Percentiles rank a stretch among this genome's conserved stretches.
Evolutionary conservation across 2,329 filamentous ascomycete species (phyloP).

Genomic region (Ophiognomonia clavigignenti-juglandacearum): DNA sequence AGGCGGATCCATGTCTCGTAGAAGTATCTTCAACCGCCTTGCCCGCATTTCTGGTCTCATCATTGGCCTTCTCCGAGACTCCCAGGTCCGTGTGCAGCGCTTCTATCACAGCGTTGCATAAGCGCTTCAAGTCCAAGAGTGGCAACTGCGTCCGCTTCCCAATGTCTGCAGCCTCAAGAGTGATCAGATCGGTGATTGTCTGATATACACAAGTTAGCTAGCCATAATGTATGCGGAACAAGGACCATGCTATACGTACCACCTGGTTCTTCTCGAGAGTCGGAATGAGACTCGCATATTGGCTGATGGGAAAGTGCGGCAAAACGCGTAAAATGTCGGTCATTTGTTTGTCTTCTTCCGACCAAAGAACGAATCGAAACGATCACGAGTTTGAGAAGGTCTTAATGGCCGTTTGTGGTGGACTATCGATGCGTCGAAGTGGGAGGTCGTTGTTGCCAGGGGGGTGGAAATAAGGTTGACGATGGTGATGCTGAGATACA

Average conservation of each 20-base stretch:
- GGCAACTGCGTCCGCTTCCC: constrained; percentile 82
- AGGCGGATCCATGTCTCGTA: constrained; percentile 24
- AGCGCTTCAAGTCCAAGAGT: constrained; percentile 70
- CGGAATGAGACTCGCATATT: constrained; percentile 70
- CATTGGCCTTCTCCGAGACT: constrained; percentile 19
- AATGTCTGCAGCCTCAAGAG: constrained; percentile 75
- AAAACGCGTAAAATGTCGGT: constrained; percentile 81
- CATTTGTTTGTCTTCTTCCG: too few relatives aligned
- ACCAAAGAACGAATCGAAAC: too few relatives aligned
- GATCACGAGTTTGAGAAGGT: too few relatives aligned
- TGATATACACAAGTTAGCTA: not conserved
- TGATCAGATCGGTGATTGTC: constrained; percentile 78
- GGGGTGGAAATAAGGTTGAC: too few relatives aligned
- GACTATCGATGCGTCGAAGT: too few relatives aligned
- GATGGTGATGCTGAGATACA: too few relatives aligned
- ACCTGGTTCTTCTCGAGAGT: constrained; percentile 74
- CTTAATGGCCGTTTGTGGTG: too few relatives aligned
- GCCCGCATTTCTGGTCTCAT: constrained; percentile 17
- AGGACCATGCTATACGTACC: constrained; percentile 5
- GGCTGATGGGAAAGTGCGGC: constrained; percentile 68
- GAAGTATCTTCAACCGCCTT: not conserved
- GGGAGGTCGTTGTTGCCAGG: too few relatives aligned
- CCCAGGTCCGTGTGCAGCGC: constrained; percentile 61
- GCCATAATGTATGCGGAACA: not conserved
- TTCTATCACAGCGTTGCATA: constrained; percentile 62